Percentiles rank a stretch among this genome's conserved stretches.
Evolutionary conservation across 192 early-diverging fungal species (phyloP).

Genomic region (Coemansia sp.): DNA sequence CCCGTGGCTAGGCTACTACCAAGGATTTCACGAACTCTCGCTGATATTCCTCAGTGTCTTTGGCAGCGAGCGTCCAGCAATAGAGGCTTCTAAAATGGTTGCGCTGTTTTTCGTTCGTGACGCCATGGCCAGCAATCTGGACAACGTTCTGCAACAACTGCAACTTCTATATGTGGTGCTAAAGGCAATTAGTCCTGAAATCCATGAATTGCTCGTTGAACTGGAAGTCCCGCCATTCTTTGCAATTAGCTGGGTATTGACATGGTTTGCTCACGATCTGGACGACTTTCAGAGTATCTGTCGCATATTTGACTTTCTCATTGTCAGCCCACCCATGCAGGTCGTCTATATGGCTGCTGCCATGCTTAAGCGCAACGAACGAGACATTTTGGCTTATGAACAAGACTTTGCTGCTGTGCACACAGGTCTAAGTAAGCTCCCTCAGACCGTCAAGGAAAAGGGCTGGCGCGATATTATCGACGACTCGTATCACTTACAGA

Average conservation of each 20-base stretch:
- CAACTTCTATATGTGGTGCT: conserved; percentile 41
- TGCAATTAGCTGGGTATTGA: conserved; percentile 71
- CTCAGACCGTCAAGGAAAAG: conserved; percentile 3
- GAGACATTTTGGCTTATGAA: conserved; percentile 31
- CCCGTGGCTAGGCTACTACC: conserved; percentile 72
- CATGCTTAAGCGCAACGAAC: conserved; percentile 39
- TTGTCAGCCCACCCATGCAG: conserved; percentile 65
- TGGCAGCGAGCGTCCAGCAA: conserved; percentile 57
- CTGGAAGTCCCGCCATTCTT: conserved; percentile 66
- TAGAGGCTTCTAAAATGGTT: conserved; percentile 58
- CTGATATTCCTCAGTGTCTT: conserved; percentile 60
- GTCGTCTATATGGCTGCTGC: conserved; percentile 65
- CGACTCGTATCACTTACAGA: conserved; percentile 38
- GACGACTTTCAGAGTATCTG: conserved; percentile 50
- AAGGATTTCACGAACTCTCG: conserved; percentile 60
- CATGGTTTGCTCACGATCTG: conserved; percentile 79
- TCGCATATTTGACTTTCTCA: conserved; percentile 67
- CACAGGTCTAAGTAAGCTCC: conserved; percentile 37
- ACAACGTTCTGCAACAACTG: conserved; percentile 41
- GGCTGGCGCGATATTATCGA: conserved; percentile 38
- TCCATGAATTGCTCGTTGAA: conserved; percentile 36
- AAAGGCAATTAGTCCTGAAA: conserved; percentile 21
- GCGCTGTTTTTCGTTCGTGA: conserved; percentile 60
- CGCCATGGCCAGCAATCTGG: conserved; percentile 47
- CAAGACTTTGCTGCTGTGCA: conserved; percentile 50